Base-by-base conservation (phyloP, 2,329 filamentous ascomycete genomes). In the Zymoseptoria ardabiliae region DNA sequence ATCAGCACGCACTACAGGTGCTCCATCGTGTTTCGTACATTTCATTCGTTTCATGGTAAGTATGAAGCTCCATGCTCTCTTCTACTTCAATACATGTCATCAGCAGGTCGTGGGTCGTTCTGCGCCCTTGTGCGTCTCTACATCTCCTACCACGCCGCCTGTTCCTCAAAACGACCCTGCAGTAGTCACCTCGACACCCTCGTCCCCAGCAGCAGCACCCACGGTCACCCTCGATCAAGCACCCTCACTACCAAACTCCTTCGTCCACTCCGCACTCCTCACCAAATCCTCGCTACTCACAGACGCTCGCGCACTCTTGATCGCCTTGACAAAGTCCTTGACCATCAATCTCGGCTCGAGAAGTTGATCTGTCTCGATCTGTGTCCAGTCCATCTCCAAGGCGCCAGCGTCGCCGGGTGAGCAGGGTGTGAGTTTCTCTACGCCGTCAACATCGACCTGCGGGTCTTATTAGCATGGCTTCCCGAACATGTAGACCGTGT, bases 181-280 rank as follows among this genome's bases (percentile, higher is more conserved):
- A 45, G 35, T 2, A 2, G 17, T 11, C 17, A 6, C 35, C 35
- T n/a, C 13, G 11, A 45, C 11, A n/a, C 35, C 35, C 35, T 45
- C 6, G 6, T 1, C 3, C 13, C 7, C 35, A n/a, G 1, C 17
- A 45, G 1, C 11, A 7, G 17, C 35, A 4, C 17, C 35, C 13
- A 6, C 13, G 3, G n/a, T 74, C 35, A 4, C 17, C 35, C 13
- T 4, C 13, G 3, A 45, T 74, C 69, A 85, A 54, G 82, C 84
- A 19, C 93, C 93, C 74, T 97, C 93, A 72, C 91, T 96, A 58
- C 93, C 93, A 76, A 97, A 97, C 77, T 97, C 92, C 69, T 88
- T 84, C 9, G 94, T 99, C 94, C 94, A 99, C 51, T 97, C 91
- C 53, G 89, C 82, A 73, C 93, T 97, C 70, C 85, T 83, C 66